phyloP scores from a whole-genome alignment of 2,329 filamentous ascomycete species.

The Diaporthe destruens region DNA sequence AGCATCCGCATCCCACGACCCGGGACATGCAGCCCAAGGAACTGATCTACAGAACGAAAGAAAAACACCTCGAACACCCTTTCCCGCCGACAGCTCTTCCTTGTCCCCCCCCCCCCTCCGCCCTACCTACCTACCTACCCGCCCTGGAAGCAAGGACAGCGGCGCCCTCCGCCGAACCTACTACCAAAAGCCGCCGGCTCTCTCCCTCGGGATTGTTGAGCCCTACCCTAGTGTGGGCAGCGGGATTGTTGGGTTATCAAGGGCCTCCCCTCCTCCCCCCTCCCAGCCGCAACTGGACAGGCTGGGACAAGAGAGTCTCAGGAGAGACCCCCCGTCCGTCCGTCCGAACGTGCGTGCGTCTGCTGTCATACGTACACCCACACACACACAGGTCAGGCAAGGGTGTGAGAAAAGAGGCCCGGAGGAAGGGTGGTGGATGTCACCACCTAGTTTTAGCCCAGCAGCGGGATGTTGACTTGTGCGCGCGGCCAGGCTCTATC shows the following conservation, averaged over 20 bases:
- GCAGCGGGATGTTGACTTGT: not conserved
- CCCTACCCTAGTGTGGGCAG: not conserved
- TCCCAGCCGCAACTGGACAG: not conserved
- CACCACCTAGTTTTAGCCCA: too few relatives aligned
- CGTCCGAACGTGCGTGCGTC: not conserved
- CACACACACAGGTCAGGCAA: not conserved
- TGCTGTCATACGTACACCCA: not conserved
- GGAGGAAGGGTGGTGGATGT: not conserved
- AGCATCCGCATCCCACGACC: too few relatives aligned
- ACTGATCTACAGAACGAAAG: not conserved
- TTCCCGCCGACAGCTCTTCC: not conserved
- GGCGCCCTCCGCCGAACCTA: constrained; percentile 1
- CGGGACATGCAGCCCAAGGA: not conserved
- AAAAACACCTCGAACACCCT: constrained; percentile 6
- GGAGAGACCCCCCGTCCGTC: not conserved
- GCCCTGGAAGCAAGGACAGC: not conserved
- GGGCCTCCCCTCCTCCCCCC: too few relatives aligned
- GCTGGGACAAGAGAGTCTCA: constrained; percentile 12
- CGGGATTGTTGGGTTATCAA: not conserved
- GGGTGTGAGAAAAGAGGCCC: not conserved
- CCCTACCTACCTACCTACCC: not conserved
- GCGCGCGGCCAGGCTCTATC: not conserved
- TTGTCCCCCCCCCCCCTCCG: not conserved
- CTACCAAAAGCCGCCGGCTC: not conserved
- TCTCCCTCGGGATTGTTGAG: constrained; percentile 11